These are phyloP conservation scores for Leavenworthia alabamica DNA, from an alignment of 345 rosid genomes.

Conservation along the genomic window DNA sequence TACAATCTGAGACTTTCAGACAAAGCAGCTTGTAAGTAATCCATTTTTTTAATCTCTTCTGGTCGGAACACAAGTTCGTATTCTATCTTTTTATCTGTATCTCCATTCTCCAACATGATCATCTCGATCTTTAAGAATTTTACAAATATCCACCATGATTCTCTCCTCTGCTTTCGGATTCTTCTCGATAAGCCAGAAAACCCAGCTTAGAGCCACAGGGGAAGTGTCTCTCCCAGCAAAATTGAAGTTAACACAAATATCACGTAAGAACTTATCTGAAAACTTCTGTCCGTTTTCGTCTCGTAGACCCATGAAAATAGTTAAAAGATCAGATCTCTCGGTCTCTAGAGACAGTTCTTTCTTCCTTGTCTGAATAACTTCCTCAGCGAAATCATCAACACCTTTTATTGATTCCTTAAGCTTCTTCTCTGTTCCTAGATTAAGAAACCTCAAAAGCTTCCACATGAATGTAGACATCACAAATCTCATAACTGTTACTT, in stretches of 20 bases:
- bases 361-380: constrained; percentile 62
- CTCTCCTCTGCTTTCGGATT: constrained; percentile 50
- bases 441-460: constrained; percentile 62
- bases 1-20: constrained; percentile 74
- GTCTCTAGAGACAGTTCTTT: constrained; percentile 40
- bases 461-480: constrained; percentile 61
- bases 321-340: constrained; percentile 51
- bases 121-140: constrained; percentile 39
- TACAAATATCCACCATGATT: constrained; percentile 49
- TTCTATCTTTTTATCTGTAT: constrained; percentile 16
- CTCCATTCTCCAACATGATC: not conserved
- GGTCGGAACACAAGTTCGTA: constrained; percentile 32
- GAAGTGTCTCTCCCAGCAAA: constrained; percentile 96
- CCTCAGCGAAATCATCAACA: constrained; percentile 59
- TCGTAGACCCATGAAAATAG: constrained; percentile 44
- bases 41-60: constrained; percentile 84
- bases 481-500: constrained; percentile 52
- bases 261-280: constrained; percentile 68
- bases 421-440: constrained; percentile 56
- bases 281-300: constrained; percentile 40
- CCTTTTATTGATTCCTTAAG: constrained; percentile 55
- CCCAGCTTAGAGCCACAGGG: constrained; percentile 82
- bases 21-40: constrained; percentile 72
- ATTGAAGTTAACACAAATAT: constrained; percentile 79
- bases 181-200: constrained; percentile 54